These are phyloP conservation scores for Colletotrichum orchidophilum DNA, from an alignment of 2,329 filamentous ascomycete genomes.

Conservation along the genomic window DNA sequence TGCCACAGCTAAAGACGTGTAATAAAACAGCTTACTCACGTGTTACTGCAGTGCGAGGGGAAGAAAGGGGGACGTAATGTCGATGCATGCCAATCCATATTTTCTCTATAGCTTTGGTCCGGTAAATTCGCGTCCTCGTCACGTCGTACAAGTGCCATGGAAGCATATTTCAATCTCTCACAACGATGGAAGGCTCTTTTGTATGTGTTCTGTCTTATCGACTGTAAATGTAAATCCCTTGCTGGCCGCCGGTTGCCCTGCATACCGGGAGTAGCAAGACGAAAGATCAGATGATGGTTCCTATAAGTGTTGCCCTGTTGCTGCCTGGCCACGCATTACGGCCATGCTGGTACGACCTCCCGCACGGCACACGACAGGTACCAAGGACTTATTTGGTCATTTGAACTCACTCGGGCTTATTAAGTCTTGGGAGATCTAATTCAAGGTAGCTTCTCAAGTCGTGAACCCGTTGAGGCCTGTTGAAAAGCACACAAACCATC, in stretches of 20 bases:
- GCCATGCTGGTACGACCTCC: slow-evolving; percentile 8
- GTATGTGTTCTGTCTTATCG: background rate
- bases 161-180: background rate
- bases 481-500: background rate
- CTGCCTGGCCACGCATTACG: slow-evolving; percentile 7
- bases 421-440: background rate
- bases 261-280: slow-evolving; percentile 14
- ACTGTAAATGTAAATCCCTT: background rate
- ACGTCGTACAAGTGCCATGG: slow-evolving; percentile 1
- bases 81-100: slow-evolving; percentile 13
- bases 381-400: background rate
- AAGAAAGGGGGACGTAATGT: background rate
- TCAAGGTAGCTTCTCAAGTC: background rate
- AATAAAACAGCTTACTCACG: background rate
- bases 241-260: slow-evolving; percentile 3
- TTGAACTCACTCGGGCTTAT: background rate
- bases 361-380: slow-evolving; percentile 10
- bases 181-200: too few species aligned
- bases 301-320: slow-evolving; percentile 9
- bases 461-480: background rate
- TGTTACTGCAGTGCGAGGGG: background rate
- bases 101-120: background rate
- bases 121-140: background rate
- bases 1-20: background rate
- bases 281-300: background rate